Evolutionary conservation across 371 early-diverging fungal genomes (phyloP).

Genomic region (Mucor piriformis): DNA sequence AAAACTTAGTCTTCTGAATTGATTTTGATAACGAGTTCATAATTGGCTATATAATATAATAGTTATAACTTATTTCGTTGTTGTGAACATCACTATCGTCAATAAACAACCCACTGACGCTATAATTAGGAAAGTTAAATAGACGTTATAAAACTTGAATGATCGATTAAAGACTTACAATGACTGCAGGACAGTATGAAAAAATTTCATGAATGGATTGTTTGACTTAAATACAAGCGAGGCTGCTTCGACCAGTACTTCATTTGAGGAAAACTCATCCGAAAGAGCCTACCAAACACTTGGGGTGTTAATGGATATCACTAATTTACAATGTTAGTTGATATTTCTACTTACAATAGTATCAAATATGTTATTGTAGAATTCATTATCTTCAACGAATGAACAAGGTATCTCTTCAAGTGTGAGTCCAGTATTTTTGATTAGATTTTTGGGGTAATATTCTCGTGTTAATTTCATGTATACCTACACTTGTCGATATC

Average conservation of each 20-base stretch:
- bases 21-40: constrained; percentile 26
- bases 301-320: constrained; percentile 17
- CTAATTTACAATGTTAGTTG: constrained; percentile 20
- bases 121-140: constrained; percentile 21
- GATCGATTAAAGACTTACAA: constrained; percentile 20
- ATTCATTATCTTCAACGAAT: constrained; percentile 20
- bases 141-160: constrained; percentile 16
- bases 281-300: constrained; percentile 21
- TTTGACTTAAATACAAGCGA: constrained; percentile 20
- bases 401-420: constrained; percentile 19
- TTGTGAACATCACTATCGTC: constrained; percentile 23
- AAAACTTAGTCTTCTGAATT: constrained; percentile 27
- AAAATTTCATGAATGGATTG: constrained; percentile 18
- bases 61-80: constrained; percentile 3
- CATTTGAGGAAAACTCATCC: constrained; percentile 21
- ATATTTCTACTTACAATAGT: constrained; percentile 22
- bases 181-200: constrained; percentile 22
- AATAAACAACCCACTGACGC: constrained; percentile 23
- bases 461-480: constrained; percentile 16
- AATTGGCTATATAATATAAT: constrained; percentile 25
- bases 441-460: constrained; percentile 14
- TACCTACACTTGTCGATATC: constrained; percentile 19
- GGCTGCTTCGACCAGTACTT: constrained; percentile 19
- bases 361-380: constrained; percentile 21
- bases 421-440: constrained; percentile 18